phyloP scores from a whole-genome alignment of 2,329 filamentous ascomycete genomes.

The Colletotrichum sp. region DNA sequence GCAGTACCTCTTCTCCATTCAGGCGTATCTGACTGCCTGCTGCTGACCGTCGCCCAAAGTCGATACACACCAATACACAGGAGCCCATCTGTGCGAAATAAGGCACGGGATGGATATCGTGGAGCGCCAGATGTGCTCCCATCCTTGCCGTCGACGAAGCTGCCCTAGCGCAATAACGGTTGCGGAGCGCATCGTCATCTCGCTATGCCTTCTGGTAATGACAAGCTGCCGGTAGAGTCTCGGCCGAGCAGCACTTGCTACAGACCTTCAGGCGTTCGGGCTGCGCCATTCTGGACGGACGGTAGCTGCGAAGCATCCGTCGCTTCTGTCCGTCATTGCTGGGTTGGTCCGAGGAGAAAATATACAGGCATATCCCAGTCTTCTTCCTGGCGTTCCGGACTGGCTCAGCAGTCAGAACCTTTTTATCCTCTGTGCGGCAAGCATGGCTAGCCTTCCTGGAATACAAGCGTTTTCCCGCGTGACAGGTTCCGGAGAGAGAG shows the following conservation, averaged over 20 bases:
- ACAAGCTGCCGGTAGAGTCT: not conserved
- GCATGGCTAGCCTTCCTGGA: slow-evolving; percentile 6
- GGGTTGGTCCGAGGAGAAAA: not conserved
- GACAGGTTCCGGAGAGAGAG: not conserved
- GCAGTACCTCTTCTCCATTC: not conserved
- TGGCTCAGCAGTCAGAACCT: slow-evolving; percentile 1
- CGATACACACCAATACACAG: not conserved
- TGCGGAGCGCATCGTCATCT: slow-evolving; percentile 16
- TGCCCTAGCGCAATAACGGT: slow-evolving; percentile 6
- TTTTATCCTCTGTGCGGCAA: slow-evolving; percentile 4
- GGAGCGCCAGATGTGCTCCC: not conserved
- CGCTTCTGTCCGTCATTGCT: slow-evolving; percentile 8
- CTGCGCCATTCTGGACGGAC: not conserved
- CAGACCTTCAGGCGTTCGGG: not conserved
- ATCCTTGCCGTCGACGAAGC: slow-evolving; percentile 9
- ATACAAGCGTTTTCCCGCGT: slow-evolving; percentile 1
- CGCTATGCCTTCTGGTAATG: not conserved
- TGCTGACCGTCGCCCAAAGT: not conserved
- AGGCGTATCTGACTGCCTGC: slow-evolving; percentile 16
- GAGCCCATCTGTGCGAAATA: slow-evolving; percentile 6
- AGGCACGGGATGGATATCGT: slow-evolving; percentile 5
- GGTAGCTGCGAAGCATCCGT: slow-evolving; percentile 8
- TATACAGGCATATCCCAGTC: slow-evolving; percentile 4
- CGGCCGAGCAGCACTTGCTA: slow-evolving; percentile 12
- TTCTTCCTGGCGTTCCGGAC: not conserved